phyloP scores from a whole-genome alignment of 192 early-diverging fungal species.

The Dissophora globulifera region DNA sequence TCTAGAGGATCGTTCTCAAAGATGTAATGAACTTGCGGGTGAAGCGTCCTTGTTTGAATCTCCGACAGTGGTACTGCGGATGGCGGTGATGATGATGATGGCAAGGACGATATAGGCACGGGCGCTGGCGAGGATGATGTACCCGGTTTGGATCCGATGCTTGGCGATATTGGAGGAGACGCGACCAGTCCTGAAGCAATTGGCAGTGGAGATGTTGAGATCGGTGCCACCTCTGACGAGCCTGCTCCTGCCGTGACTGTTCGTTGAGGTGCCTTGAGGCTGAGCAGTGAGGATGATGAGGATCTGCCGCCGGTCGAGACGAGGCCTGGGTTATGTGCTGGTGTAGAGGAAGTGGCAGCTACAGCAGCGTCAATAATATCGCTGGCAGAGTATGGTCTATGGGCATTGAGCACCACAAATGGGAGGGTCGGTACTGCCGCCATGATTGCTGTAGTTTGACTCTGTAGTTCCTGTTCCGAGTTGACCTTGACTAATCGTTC shows the following conservation, averaged over 20 bases:
- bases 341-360: neutral
- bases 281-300: neutral
- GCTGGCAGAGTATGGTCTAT: conserved; percentile 16
- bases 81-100: neutral
- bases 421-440: conserved; percentile 27
- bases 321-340: neutral
- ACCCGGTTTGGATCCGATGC: neutral
- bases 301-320: neutral
- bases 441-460: conserved; percentile 4
- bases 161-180: neutral
- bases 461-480: too few relatives aligned
- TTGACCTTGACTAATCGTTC: too few relatives aligned
- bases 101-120: neutral
- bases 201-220: neutral
- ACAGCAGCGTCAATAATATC: too few relatives aligned
- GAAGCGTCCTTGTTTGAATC: conserved; percentile 20
- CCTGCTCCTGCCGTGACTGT: neutral
- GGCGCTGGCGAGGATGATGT: conserved; percentile 1
- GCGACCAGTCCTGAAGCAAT: neutral
- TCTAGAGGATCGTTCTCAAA: conserved; percentile 47
- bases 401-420: conserved; percentile 32
- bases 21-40: conserved; percentile 39
- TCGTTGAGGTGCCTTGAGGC: too few relatives aligned
- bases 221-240: neutral
- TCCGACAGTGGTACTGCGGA: neutral